Conservation (phyloP, 139 green algal species). For the Haematococcus lacustris region DNA sequence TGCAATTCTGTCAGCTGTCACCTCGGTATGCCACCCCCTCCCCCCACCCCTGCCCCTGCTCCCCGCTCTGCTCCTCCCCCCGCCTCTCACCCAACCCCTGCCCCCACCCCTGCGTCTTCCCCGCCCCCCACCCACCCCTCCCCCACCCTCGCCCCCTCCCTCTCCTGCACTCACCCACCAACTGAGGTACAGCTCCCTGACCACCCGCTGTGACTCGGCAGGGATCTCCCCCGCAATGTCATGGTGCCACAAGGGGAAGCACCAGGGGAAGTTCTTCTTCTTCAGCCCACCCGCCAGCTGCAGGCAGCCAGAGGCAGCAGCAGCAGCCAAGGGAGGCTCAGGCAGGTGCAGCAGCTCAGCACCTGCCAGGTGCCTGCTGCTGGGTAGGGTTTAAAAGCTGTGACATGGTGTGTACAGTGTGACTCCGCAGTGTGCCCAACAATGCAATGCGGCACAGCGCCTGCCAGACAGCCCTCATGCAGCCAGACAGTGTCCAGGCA, state of each 20-base stretch:
- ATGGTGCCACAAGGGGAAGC: conserved; percentile 53
- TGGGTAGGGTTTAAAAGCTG: too few species aligned
- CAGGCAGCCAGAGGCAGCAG: too few species aligned
- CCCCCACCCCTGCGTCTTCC: neutral
- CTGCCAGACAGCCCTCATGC: too few species aligned
- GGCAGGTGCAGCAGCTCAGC: too few species aligned
- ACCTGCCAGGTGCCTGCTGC: too few species aligned
- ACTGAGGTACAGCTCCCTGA: conserved; percentile 30
- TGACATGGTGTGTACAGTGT: too few species aligned
- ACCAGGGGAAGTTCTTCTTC: conserved; percentile 57
- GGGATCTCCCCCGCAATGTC: conserved; percentile 60
- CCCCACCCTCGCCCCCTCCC: too few species aligned
- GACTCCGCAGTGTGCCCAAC: too few species aligned
- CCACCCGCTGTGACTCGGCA: conserved; percentile 13
- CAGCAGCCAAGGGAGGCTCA: too few species aligned
- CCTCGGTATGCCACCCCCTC: neutral
- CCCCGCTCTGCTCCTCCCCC: neutral
- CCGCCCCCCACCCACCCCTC: neutral
- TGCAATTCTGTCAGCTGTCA: neutral
- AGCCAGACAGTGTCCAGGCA: too few species aligned
- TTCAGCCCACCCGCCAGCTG: neutral
- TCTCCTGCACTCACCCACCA: conserved; percentile 27
- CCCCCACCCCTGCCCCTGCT: neutral
- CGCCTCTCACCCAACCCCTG: neutral
- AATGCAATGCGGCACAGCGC: too few species aligned